Percentiles rank a stretch among this genome's conserved stretches.
Evolutionary conservation across 225 moss, liverwort and hornwort species (phyloP).

Genomic region (Physcomitrium patens): DNA sequence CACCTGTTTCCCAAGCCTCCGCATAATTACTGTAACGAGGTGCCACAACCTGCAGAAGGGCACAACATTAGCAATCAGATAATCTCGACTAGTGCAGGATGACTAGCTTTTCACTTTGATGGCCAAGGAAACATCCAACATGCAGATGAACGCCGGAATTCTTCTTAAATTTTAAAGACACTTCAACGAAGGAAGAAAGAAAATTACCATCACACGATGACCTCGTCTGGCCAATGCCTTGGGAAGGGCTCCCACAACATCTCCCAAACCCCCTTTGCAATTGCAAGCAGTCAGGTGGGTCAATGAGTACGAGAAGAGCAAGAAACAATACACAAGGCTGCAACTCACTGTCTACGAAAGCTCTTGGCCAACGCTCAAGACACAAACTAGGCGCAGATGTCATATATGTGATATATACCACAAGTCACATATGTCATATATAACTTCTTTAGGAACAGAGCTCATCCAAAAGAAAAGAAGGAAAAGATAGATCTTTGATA

Average conservation of each 20-base stretch:
- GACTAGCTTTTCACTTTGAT: neutral
- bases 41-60: constrained; percentile 68
- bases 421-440: neutral
- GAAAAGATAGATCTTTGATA: neutral
- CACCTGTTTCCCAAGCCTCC: constrained; percentile 85
- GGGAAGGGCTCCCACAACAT: constrained; percentile 88
- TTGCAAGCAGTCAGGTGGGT: constrained; percentile 23
- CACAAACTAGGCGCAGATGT: neutral
- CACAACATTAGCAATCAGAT: neutral
- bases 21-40: constrained; percentile 83
- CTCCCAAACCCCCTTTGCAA: constrained; percentile 81
- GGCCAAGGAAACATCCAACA: neutral
- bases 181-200: constrained; percentile 6
- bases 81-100: neutral
- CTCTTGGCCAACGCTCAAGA: neutral
- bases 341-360: constrained; percentile 1
- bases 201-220: constrained; percentile 80
- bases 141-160: neutral
- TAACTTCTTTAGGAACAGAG: neutral
- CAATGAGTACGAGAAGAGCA: constrained; percentile 23
- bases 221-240: constrained; percentile 85
- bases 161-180: neutral
- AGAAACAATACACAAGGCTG: neutral
- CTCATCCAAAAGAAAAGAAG: neutral
- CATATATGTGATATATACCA: too few relatives aligned